Base-by-base conservation (phyloP, 129 eudicot species). In the Tanacetum coccineum region DNA sequence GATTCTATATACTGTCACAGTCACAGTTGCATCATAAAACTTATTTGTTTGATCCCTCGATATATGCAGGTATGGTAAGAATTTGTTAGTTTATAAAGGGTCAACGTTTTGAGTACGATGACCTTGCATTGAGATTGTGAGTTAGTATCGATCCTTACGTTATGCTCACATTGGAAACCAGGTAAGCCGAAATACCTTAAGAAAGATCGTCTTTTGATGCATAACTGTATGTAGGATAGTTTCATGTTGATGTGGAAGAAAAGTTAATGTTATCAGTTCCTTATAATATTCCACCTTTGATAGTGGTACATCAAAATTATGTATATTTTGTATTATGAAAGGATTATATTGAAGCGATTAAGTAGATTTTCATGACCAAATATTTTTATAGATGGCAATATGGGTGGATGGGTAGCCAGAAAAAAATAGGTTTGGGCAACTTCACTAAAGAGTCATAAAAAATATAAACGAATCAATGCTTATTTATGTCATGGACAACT, bases 31-130 rank as follows among this genome's bases (percentile, higher is more conserved):
- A 28, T 56, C 46, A 45, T 13, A 44, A 44, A 66, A 66, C 58
- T 32, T 66, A 28, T 36, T 19, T 36, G 18, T 74, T 59, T 57
- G 54, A 74, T 59, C n/a, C 54, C 30, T 64, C 36, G 30, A 61
- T 65, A 74, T 79, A 92, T 96, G 96, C 96, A 80, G 98, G 98
- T 67, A 92, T 92, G 96, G 86, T 92, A n/a, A 22, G 98, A 92
- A 78, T 92, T 92, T 76, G 80, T 92, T 62, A 96, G 98, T 69
- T 88, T 79, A 92, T 92, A 55, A 92, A 92, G n/a, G 65, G 98
- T 88, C 64, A 88, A 88, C 69, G 87, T 92, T n/a, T n/a, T n/a
- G n/a, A 67, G 91, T 92, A n/a, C 58, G 75, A 78, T 54, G 80
- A 85, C 61, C 80, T 92, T 52, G 98, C n/a, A 83, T 67, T 80